These are phyloP conservation scores for Trichoderma lentiforme DNA, from an alignment of 2,329 filamentous ascomycete genomes.

Conservation along the genomic window DNA sequence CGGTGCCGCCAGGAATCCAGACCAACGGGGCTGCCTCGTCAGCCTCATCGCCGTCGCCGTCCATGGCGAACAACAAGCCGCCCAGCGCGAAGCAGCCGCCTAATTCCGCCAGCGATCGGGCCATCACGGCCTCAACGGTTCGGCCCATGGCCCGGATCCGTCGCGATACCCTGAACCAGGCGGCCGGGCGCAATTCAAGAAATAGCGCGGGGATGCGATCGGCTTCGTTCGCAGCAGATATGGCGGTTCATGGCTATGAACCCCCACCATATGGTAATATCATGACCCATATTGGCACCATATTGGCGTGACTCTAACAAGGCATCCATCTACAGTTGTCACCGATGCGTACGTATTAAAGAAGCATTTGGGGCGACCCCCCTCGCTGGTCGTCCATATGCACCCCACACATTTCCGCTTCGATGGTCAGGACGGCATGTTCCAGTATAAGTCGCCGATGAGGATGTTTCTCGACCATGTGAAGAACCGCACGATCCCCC, in stretches of 20 bases:
- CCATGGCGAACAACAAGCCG: slow-evolving; percentile 54
- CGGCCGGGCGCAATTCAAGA: slow-evolving; percentile 46
- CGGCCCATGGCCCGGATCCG: slow-evolving; percentile 57
- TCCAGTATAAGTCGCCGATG: slow-evolving; percentile 92
- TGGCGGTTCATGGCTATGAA: slow-evolving; percentile 36
- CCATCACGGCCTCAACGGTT: slow-evolving; percentile 39
- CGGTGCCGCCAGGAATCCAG: slow-evolving; percentile 62
- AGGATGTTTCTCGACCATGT: slow-evolving; percentile 75
- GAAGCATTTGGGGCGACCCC: slow-evolving; percentile 70
- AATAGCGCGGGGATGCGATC: slow-evolving; percentile 50
- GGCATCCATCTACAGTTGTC: slow-evolving; percentile 52
- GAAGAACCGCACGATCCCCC: slow-evolving; percentile 72
- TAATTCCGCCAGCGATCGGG: slow-evolving; percentile 35
- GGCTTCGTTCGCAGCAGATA: slow-evolving; percentile 46
- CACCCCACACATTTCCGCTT: slow-evolving; percentile 85
- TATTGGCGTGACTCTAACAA: slow-evolving; percentile 23
- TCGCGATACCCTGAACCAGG: slow-evolving; percentile 51
- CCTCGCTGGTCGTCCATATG: slow-evolving; percentile 83
- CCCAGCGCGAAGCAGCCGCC: slow-evolving; percentile 41
- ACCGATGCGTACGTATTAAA: slow-evolving; percentile 75
- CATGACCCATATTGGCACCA: background rate
- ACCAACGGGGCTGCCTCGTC: slow-evolving; percentile 59
- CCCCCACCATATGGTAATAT: slow-evolving; percentile 52
- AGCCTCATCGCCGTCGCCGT: slow-evolving; percentile 58
- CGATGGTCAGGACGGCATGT: slow-evolving; percentile 90